Conservation (phyloP, 805 yeast genomes). For the Komagataella mondaviorum region DNA sequence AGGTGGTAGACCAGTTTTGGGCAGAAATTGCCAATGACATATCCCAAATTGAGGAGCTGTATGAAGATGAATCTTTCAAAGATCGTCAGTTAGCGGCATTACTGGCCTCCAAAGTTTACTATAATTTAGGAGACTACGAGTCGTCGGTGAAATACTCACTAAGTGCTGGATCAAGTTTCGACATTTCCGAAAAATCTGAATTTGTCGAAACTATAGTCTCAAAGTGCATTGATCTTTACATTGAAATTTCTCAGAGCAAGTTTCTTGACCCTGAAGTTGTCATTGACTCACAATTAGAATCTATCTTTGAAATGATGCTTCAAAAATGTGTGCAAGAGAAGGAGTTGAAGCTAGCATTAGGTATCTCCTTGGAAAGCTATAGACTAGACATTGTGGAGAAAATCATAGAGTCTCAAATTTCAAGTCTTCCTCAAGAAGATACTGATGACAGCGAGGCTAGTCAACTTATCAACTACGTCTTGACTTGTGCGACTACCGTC, state of each 20-base stretch:
- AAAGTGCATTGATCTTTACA: conserved; percentile 80
- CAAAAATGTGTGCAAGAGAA: conserved; percentile 58
- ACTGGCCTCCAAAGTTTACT: conserved; percentile 79
- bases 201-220: conserved; percentile 89
- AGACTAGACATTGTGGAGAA: conserved; percentile 68
- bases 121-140: conserved; percentile 88
- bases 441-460: conserved; percentile 28
- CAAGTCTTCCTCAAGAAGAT: conserved; percentile 30
- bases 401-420: conserved; percentile 30
- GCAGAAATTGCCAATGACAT: conserved; percentile 91
- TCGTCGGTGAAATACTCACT: conserved; percentile 82
- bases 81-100: conserved; percentile 80
- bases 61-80: conserved; percentile 70
- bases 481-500: conserved; percentile 59
- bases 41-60: conserved; percentile 79
- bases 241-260: conserved; percentile 40
- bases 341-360: conserved; percentile 73
- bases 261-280: conserved; percentile 20
- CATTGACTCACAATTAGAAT: conserved; percentile 49
- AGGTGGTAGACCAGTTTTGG: conserved; percentile 85
- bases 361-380: conserved; percentile 80
- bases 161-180: conserved; percentile 69
- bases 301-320: conserved; percentile 79
- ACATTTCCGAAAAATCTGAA: conserved; percentile 66
- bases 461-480: conserved; percentile 45